A percentile compares a stretch with the other conserved stretches of the same genome.
Conservation (phyloP, 2,329 filamentous ascomycete species). For the Nannizziopsis barbatae region DNA sequence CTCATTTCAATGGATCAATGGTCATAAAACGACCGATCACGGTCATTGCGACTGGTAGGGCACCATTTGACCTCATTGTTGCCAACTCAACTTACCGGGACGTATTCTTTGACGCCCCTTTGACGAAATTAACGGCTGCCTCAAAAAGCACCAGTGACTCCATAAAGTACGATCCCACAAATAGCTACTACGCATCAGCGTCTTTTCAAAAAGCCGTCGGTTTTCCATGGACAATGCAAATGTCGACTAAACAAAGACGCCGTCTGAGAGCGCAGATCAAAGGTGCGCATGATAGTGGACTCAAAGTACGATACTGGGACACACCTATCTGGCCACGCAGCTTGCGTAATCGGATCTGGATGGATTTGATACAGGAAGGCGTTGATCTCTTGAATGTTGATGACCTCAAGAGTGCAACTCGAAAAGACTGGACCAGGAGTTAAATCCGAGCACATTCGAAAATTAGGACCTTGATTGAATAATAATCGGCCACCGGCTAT, state of each 20-base stretch:
- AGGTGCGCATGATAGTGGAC: constrained; percentile 41
- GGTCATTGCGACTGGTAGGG: constrained; percentile 44
- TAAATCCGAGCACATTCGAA: not conserved
- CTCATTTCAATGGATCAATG: constrained; percentile 39
- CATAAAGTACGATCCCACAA: constrained; percentile 38
- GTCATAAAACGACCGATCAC: constrained; percentile 39
- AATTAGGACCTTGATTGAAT: too few species aligned
- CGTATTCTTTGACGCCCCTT: constrained; percentile 47
- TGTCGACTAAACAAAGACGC: constrained; percentile 37
- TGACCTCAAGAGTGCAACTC: constrained; percentile 42
- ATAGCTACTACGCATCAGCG: constrained; percentile 48
- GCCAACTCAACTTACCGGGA: constrained; percentile 41
- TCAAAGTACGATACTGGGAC: constrained; percentile 49
- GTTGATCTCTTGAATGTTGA: constrained; percentile 50
- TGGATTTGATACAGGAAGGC: constrained; percentile 42
- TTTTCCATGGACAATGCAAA: constrained; percentile 39
- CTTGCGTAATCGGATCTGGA: constrained; percentile 46
- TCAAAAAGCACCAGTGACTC: constrained; percentile 25
- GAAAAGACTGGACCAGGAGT: constrained; percentile 23
- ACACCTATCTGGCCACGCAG: constrained; percentile 46
- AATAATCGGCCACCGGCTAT: too few species aligned
- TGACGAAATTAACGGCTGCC: constrained; percentile 27
- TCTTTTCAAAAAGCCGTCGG: constrained; percentile 43
- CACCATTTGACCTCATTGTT: constrained; percentile 39
- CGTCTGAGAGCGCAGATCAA: constrained; percentile 42